Conservation (phyloP, 2,329 filamentous ascomycete species). For the Arthroderma sp. region DNA sequence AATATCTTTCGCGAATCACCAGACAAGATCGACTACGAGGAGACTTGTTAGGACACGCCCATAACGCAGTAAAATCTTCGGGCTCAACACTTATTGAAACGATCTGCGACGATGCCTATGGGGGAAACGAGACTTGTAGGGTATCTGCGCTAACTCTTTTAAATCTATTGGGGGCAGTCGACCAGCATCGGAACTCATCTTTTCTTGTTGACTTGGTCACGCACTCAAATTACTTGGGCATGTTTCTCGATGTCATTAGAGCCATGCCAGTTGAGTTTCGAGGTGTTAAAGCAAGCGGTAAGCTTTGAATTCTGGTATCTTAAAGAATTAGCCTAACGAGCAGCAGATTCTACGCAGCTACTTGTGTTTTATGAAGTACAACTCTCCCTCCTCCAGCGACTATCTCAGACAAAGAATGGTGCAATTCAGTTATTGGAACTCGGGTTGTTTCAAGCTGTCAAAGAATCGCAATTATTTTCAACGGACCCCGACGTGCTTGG, state of each 20-base stretch:
- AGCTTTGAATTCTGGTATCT: slow-evolving; percentile 13
- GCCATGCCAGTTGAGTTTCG: slow-evolving; percentile 61
- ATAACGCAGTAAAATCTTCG: slow-evolving; percentile 61
- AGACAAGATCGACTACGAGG: slow-evolving; percentile 16
- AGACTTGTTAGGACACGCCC: slow-evolving; percentile 24
- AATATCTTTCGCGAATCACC: slow-evolving; percentile 52
- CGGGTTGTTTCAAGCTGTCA: slow-evolving; percentile 70
- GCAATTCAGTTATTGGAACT: slow-evolving; percentile 79
- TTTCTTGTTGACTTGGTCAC: slow-evolving; percentile 68
- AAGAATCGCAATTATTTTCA: slow-evolving; percentile 70
- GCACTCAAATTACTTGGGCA: slow-evolving; percentile 77
- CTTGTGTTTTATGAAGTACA: slow-evolving; percentile 57
- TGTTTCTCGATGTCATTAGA: slow-evolving; percentile 78
- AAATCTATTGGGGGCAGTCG: slow-evolving; percentile 60
- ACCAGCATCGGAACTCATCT: slow-evolving; percentile 55
- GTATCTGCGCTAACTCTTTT: slow-evolving; percentile 78
- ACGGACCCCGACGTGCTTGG: slow-evolving; percentile 78
- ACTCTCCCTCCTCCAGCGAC: slow-evolving; percentile 66
- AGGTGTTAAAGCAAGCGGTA: slow-evolving; percentile 44
- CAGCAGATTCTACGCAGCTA: slow-evolving; percentile 40
- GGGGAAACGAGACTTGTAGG: slow-evolving; percentile 67
- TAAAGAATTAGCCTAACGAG: not conserved
- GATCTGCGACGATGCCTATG: slow-evolving; percentile 85
- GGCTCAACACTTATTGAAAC: slow-evolving; percentile 74
- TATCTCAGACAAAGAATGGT: slow-evolving; percentile 72